Conservation (phyloP, 2,329 filamentous ascomycete genomes). For the Bertia moriformis region DNA sequence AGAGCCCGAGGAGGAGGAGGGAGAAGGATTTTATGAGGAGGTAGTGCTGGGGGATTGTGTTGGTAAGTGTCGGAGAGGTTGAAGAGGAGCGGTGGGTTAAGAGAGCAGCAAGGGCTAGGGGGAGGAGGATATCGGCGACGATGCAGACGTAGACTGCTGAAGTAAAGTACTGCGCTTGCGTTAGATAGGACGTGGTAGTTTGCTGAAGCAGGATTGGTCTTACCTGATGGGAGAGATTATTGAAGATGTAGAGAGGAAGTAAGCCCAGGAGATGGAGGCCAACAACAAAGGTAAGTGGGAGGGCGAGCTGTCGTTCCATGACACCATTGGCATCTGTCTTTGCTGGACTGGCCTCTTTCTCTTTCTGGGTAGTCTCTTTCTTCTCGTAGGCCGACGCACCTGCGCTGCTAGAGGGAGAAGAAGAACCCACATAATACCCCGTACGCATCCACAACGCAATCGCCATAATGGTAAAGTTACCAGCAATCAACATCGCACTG, state of each 20-base stretch:
- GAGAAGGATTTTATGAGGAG: conserved; percentile 79
- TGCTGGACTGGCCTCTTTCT: too few relatives aligned
- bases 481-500: conserved; percentile 90
- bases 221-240: conserved; percentile 54
- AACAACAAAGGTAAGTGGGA: conserved; percentile 61
- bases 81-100: neutral
- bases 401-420: neutral
- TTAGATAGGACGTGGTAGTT: neutral
- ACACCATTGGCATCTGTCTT: conserved; percentile 9
- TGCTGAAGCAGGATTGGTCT: conserved; percentile 22
- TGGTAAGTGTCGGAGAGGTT: neutral
- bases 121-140: conserved; percentile 37
- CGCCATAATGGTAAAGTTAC: conserved; percentile 89
- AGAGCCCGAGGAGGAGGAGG: conserved; percentile 80
- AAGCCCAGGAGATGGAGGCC: conserved; percentile 63
- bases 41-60: too few relatives aligned
- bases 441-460: conserved; percentile 89
- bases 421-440: conserved; percentile 35
- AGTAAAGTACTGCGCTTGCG: conserved; percentile 20
- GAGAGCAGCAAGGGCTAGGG: conserved; percentile 33
- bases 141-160: conserved; percentile 43
- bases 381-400: neutral
- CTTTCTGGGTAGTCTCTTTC: neutral
- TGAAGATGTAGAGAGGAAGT: conserved; percentile 76
- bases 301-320: conserved; percentile 51